Evolutionary conservation across 2,329 filamentous ascomycete species (phyloP), one percentile per base, ranked within the genome.

Genomic region (Xylariomycetidae sp.): DNA sequence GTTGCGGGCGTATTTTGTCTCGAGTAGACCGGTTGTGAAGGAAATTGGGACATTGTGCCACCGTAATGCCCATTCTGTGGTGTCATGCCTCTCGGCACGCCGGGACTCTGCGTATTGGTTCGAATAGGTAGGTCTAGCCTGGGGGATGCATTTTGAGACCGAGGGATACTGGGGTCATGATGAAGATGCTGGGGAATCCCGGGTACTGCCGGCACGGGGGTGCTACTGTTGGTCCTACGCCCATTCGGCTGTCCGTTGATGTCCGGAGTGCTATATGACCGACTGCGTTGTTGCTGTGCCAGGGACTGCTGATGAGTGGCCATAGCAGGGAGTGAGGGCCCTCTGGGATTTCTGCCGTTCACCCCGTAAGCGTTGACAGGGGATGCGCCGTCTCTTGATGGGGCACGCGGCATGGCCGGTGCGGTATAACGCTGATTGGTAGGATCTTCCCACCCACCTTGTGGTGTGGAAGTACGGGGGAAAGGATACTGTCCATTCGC

Each of bases 181-280:
- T 80, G 74, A 31, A 82, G 61, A 46, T 88, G 84, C 14, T 81
- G 65, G 16, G 85, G 85, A 32, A 89, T 88, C 5, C 85, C 83
- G 6, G 85, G 85, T 10, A 89, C 83, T 9, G 77, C 77, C 5
- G 85, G 85, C 5, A 88, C 74, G 56, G 39, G 65, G 57, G 48
- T 58, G 57, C 66, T 72, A 56, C 61, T 69, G 59, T 76, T 74
- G 44, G 70, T 66, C 33, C 67, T 59, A 53, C 77, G 69, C 43
- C 79, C 68, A 30, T 72, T 72, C 43, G 74, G 72, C 33, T 80
- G 75, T 33, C 75, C 81, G 45, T 94, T 87, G 49, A 95, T 95
- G 57, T 97, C 89, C 6, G 92, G 90, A 43, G 89, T 96, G 64
- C 90, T 97, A 53, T 94, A 94, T 23, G 89, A 95, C 44, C 92